Base-by-base conservation (phyloP, 163 green algal genomes). In the Smithsoniella earleae region DNA sequence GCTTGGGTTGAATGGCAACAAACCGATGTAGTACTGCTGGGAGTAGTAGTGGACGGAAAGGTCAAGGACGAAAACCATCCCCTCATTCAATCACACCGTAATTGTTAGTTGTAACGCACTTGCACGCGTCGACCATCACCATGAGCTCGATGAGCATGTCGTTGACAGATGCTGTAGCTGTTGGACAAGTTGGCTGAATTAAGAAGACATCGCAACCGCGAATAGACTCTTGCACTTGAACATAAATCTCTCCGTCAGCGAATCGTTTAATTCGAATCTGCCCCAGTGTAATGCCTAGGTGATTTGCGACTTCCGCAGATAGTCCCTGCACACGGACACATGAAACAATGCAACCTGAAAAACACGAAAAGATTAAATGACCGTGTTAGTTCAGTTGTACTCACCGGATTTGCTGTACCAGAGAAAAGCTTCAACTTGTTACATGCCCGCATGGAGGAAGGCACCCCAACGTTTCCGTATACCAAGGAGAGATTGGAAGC, bases 201-300 rank as follows among this genome's bases (percentile, higher is more conserved):
- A 99, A 81, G 81, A 99, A 99, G n/a, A 99, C 94, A 81, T 98
- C 95, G 76, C 92, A 98, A 49, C 95, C 95, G 66, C 95, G 91
- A 73, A 99, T 97, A 36, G 86, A 96, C 83, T 99, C 94, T 77
- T 92, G 84, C 27, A 86, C 77, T 79, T 96, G 89, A 28, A 98
- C 91, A 76, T 99, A 99, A 46, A 97, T 95, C 76, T 99, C 95
- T 4, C 95, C 95, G 69, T 99, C 95, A 22, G 95, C 94, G 85
- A 99, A 99, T 4, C 87, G 83, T 84, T 99, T 99, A 82, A 97
- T 96, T 63, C 92, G 95, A 66, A 97, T 91, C 33, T 80, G 77
- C 31, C 92, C 89, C 13, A 99, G 84, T 3, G 97, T 89, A 69
- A 99, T 73, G 25, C 95, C 95, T 73, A 99, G 82, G 81, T 98